Conservation (phyloP, 345 rosid species). For the Acer yangbiense region DNA sequence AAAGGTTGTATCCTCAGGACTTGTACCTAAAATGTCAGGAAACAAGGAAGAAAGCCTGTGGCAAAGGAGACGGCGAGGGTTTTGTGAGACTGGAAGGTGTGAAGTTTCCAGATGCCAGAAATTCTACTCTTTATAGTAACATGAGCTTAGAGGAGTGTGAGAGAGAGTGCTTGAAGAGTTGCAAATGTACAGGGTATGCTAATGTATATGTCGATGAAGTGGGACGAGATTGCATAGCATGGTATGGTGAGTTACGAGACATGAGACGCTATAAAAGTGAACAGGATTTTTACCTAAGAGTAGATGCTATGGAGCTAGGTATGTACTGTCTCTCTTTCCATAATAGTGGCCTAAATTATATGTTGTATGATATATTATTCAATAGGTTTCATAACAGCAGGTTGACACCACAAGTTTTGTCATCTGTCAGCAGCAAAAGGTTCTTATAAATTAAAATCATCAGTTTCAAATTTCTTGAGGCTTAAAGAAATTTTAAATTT, state of each 20-base stretch:
- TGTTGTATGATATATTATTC: too few species aligned
- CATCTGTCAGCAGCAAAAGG: too few species aligned
- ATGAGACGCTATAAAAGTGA: background rate
- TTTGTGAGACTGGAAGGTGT: background rate
- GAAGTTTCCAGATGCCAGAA: too few species aligned
- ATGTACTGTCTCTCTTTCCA: too few species aligned
- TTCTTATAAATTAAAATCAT: too few species aligned
- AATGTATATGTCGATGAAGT: background rate
- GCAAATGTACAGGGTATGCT: slow-evolving; percentile 11
- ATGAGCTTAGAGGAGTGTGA: too few species aligned
- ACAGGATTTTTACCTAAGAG: slow-evolving; percentile 9
- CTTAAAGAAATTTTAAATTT: too few species aligned
- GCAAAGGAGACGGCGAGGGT: slow-evolving; percentile 2
- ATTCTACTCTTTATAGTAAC: too few species aligned
- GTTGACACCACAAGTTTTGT: too few species aligned
- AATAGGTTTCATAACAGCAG: too few species aligned
- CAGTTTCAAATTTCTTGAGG: too few species aligned
- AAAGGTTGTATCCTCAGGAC: background rate
- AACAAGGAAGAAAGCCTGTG: background rate
- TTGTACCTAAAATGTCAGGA: background rate
- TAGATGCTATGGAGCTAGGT: slow-evolving; percentile 13
- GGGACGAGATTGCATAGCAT: background rate
- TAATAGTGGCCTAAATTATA: too few species aligned
- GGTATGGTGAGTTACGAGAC: slow-evolving; percentile 3
- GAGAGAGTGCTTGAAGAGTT: slow-evolving; percentile 1